Conservation (phyloP, 495 filamentous ascomycete genomes). For the Aspergillus bridgeri region DNA sequence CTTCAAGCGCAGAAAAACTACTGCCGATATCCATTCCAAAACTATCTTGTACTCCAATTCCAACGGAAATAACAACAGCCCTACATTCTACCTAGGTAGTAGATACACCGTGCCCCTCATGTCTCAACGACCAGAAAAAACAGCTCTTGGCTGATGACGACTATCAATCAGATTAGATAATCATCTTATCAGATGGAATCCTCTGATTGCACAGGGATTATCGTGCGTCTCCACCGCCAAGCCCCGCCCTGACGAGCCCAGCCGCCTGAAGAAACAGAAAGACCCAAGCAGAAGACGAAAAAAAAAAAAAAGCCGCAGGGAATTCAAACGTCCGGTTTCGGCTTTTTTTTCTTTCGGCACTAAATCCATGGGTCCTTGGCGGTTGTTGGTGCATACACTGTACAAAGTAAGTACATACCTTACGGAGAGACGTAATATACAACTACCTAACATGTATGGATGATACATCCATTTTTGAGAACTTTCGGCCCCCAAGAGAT, state of each 20-base stretch:
- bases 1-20: not conserved
- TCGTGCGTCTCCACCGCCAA: not conserved
- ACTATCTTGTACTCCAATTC: not conserved
- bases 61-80: not conserved
- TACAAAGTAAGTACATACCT: too few relatives aligned
- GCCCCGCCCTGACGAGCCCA: not conserved
- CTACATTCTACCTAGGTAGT: not conserved
- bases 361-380: not conserved
- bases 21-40: not conserved
- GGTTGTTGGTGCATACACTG: not conserved
- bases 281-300: not conserved
- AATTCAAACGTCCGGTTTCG: not conserved
- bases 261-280: not conserved
- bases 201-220: not conserved
- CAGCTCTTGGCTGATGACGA: not conserved
- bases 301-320: not conserved
- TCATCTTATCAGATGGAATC: constrained; percentile 32
- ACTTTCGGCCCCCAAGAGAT: not conserved
- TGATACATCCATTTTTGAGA: not conserved
- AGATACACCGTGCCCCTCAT: not conserved
- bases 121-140: not conserved
- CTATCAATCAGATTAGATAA: constrained; percentile 33
- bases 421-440: too few relatives aligned
- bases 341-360: not conserved
- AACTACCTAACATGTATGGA: too few relatives aligned